A percentile compares a stretch with the other conserved stretches of the same genome.
These are phyloP conservation scores for Stentor roeselii DNA, from an alignment of 73 alveolate genomes.

Conservation along the genomic window DNA sequence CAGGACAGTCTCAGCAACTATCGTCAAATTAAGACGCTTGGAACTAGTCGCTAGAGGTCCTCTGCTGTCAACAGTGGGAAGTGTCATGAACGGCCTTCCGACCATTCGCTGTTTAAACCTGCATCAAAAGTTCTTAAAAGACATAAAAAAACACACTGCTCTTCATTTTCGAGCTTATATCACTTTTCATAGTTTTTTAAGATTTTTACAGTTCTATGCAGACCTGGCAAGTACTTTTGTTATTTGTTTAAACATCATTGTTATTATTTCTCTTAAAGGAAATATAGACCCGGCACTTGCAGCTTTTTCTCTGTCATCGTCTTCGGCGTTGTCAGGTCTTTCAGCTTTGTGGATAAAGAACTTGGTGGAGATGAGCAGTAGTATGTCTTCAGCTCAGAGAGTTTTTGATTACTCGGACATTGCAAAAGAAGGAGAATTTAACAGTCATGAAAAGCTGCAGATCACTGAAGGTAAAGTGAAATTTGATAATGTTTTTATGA, in stretches of 20 bases:
- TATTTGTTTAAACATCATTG: not conserved
- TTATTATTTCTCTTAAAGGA: constrained; percentile 22
- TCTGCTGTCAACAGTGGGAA: not conserved
- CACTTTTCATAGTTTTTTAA: not conserved
- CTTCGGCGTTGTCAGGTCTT: not conserved
- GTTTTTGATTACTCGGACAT: not conserved
- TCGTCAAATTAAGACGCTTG: not conserved
- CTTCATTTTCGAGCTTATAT: not conserved
- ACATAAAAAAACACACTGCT: not conserved
- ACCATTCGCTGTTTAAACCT: not conserved
- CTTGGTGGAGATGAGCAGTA: not conserved
- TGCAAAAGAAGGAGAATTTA: not conserved
- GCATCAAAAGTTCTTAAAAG: not conserved
- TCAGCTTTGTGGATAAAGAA: not conserved
- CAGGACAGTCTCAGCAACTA: not conserved
- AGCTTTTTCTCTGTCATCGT: not conserved
- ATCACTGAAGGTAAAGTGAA: constrained; percentile 24
- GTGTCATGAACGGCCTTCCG: not conserved
- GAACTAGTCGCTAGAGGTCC: not conserved
- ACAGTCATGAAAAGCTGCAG: not conserved
- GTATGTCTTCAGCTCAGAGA: not conserved
- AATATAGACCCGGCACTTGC: constrained; percentile 2
- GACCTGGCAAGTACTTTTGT: not conserved
- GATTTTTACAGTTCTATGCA: not conserved
- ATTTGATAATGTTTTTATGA: constrained; percentile 41